Evolutionary conservation across 116 monocot species (phyloP).

Genomic region (Cymodocea nodosa): DNA sequence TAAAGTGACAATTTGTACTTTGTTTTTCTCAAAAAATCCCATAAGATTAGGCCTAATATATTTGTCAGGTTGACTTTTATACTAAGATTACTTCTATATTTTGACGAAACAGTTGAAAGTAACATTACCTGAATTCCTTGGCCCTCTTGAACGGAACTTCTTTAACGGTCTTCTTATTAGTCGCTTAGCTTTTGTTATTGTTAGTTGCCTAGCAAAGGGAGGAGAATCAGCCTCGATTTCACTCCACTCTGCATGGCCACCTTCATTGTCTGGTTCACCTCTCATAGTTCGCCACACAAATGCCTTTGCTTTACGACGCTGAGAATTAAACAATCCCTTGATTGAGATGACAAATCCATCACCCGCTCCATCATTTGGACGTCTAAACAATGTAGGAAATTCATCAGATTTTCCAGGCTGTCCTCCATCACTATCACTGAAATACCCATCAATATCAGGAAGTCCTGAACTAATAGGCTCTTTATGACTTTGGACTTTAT

Average conservation of each 20-base stretch:
- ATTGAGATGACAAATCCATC: constrained; percentile 98
- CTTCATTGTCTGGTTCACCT: constrained; percentile 75
- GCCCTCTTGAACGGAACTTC: constrained; percentile 74
- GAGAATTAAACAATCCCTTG: constrained; percentile 89
- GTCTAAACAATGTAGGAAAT: constrained; percentile 51
- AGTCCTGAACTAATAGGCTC: constrained; percentile 32
- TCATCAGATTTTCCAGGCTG: constrained; percentile 61
- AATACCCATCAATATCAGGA: constrained; percentile 56
- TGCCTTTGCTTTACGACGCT: constrained; percentile 85
- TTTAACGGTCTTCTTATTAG: constrained; percentile 70
- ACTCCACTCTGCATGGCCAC: constrained; percentile 55
- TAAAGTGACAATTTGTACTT: no score
- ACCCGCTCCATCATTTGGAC: constrained; percentile 91
- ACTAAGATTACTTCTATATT: neutral
- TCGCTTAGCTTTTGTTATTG: constrained; percentile 84
- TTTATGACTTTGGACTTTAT: constrained; percentile 69
- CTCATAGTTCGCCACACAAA: constrained; percentile 79
- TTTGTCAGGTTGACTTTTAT: no score
- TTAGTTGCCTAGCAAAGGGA: constrained; percentile 84
- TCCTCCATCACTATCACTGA: constrained; percentile 45
- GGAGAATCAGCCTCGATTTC: constrained; percentile 69
- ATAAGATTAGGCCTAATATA: no score
- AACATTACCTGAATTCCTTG: constrained; percentile 55
- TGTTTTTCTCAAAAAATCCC: no score
- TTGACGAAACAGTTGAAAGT: neutral